phyloP scores from a whole-genome alignment of 2,329 filamentous ascomycete species.

The Arthroderma sp. region DNA sequence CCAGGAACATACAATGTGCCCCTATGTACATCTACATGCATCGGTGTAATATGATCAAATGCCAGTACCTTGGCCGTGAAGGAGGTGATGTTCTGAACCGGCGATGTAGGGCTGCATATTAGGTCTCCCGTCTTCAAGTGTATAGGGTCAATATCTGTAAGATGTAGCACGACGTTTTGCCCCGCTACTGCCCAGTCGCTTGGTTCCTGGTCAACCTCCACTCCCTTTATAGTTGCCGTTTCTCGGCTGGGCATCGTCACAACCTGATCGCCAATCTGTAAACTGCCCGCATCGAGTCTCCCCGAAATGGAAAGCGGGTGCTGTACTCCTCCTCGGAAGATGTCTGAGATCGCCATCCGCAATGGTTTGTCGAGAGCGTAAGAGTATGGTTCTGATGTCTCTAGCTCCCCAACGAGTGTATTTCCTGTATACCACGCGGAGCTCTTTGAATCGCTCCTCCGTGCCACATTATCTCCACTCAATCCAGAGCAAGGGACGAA shows the following conservation, averaged over 20 bases:
- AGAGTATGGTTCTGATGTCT: slow-evolving; percentile 61
- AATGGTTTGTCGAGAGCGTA: slow-evolving; percentile 66
- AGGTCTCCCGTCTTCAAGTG: slow-evolving; percentile 78
- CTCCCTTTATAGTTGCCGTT: slow-evolving; percentile 63
- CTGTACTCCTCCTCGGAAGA: slow-evolving; percentile 66
- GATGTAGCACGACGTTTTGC: slow-evolving; percentile 72
- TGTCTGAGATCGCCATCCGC: slow-evolving; percentile 74
- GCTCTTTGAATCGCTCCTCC: slow-evolving; percentile 34
- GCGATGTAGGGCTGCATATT: slow-evolving; percentile 55
- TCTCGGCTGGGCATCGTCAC: slow-evolving; percentile 71
- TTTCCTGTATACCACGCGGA: slow-evolving; percentile 68
- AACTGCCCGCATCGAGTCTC: slow-evolving; percentile 66
- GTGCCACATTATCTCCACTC: slow-evolving; percentile 68
- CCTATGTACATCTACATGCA: slow-evolving; percentile 76
- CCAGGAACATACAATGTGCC: slow-evolving; percentile 71
- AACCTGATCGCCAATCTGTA: slow-evolving; percentile 74
- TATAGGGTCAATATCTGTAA: slow-evolving; percentile 70
- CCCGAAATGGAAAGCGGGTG: slow-evolving; percentile 78
- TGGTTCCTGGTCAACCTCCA: slow-evolving; percentile 61
- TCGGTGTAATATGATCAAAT: slow-evolving; percentile 79
- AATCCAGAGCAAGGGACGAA: slow-evolving; percentile 88
- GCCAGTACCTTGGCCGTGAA: slow-evolving; percentile 78
- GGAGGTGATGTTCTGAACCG: slow-evolving; percentile 56
- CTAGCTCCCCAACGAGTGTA: slow-evolving; percentile 72
- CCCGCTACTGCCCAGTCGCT: slow-evolving; percentile 87